Base-by-base conservation (phyloP, 345 rosid genomes). In the Kandelia obovata region DNA sequence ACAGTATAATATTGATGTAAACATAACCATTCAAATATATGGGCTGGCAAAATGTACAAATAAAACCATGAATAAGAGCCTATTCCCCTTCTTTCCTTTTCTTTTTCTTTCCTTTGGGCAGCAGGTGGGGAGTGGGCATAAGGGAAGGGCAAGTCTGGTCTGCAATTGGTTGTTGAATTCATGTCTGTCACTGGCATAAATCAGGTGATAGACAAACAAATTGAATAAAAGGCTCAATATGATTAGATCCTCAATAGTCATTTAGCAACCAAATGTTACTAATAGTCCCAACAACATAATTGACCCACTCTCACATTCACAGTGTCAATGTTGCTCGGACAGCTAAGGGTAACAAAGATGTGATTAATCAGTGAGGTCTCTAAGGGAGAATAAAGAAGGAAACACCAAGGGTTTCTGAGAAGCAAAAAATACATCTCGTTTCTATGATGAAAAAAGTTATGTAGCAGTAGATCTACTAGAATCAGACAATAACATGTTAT, bases 391-490 rank as follows among this genome's bases (percentile, higher is more conserved):
- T 4, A 25, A 28, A 30, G 47, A 53, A 59, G 43, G 23, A 52
- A n/a, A 11, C 15, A 5, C 26, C n/a, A 27, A 10, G 5, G 49
- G 39, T 49, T 30, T 25, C 7, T 1, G 3, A 60, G 31, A 17
- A 52, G 52, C 4, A 62, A 58, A 66, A 53, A 8, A 13, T 11
- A 60, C 20, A 61, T 5, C 9, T 21, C 39, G 55, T 46, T 17
- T 71, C 71, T 71, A 5, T 61, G 58, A 56, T 72, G 67, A 66
- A 23, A 55, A 63, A 53, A 7, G 46, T 58, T 39, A 25, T 21
- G 0, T 4, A 68, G 49, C 39, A 71, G 58, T 73, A 58, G 67
- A 55, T 47, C 15, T 60, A 21, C 32, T 11, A 43, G 49, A 43
- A 13, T 43, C 17, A 43, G 49, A 43, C 17, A 43, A 43, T 43